Conservation (phyloP, 2,329 filamentous ascomycete genomes). For the Pyrenophora tritici-repentis region DNA sequence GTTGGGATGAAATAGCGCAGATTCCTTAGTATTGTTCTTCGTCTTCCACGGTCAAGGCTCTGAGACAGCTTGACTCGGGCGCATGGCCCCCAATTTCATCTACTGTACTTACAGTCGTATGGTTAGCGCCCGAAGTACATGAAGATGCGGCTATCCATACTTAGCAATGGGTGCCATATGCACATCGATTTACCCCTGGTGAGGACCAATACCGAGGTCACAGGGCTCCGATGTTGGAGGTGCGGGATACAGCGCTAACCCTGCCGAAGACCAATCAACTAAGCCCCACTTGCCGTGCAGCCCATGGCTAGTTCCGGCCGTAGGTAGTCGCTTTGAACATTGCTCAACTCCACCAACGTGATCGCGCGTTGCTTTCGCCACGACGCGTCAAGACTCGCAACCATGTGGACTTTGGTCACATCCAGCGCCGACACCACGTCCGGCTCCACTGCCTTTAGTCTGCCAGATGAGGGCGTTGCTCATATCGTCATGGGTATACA, state of each 20-base stretch:
- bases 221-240: no score
- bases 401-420: slow-evolving; percentile 24
- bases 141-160: not conserved
- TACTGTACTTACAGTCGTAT: not conserved
- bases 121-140: not conserved
- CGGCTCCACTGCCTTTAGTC: not conserved
- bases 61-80: slow-evolving; percentile 18
- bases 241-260: no score
- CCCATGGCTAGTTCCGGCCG: slow-evolving; percentile 14
- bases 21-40: slow-evolving; percentile 46
- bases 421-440: not conserved
- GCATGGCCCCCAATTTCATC: slow-evolving; percentile 1
- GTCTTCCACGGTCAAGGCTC: slow-evolving; percentile 16
- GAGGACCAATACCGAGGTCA: not conserved
- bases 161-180: not conserved
- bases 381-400: slow-evolving; percentile 22
- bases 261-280: not conserved
- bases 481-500: slow-evolving; percentile 7
- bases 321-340: no score
- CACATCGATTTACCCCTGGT: not conserved
- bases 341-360: slow-evolving; percentile 18
- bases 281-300: slow-evolving; percentile 16
- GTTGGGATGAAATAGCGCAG: slow-evolving; percentile 17
- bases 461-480: slow-evolving; percentile 9
- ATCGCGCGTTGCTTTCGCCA: slow-evolving; percentile 24